Evolutionary conservation across 495 filamentous ascomycete genomes (phyloP).

Genomic region (Penicillium bialowiezense): DNA sequence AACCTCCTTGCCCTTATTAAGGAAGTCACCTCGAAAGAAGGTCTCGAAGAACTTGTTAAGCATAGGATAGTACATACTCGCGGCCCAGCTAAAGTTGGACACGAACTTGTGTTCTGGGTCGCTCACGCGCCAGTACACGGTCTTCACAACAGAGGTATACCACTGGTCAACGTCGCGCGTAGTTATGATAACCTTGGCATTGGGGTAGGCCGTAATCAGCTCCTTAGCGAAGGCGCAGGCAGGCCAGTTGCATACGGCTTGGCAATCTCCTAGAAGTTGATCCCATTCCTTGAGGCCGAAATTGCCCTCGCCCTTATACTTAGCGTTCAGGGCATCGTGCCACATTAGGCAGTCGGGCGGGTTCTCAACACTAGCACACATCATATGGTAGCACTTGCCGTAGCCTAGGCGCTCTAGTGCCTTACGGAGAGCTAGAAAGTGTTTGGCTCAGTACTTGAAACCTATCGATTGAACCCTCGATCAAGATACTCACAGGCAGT

Average conservation of each 20-base stretch:
- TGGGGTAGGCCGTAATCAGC: slow-evolving; percentile 66
- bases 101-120: slow-evolving; percentile 53
- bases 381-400: slow-evolving; percentile 64
- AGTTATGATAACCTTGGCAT: slow-evolving; percentile 65
- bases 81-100: slow-evolving; percentile 54
- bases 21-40: slow-evolving; percentile 53
- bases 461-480: no score
- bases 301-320: slow-evolving; percentile 58
- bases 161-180: slow-evolving; percentile 59
- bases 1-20: slow-evolving; percentile 49
- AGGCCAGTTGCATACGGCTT: slow-evolving; percentile 66
- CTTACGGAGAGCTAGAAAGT: slow-evolving; percentile 50
- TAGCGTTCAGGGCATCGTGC: slow-evolving; percentile 63
- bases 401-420: slow-evolving; percentile 62
- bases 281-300: slow-evolving; percentile 67
- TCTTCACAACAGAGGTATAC: slow-evolving; percentile 54
- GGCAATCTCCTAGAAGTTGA: slow-evolving; percentile 61
- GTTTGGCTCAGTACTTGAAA: no score
- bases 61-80: slow-evolving; percentile 59
- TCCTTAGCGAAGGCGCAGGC: slow-evolving; percentile 64
- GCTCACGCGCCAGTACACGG: slow-evolving; percentile 52
- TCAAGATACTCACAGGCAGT: slow-evolving; percentile 65
- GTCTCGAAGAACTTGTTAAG: slow-evolving; percentile 57
- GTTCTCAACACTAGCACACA: slow-evolving; percentile 60
- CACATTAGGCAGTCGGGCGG: slow-evolving; percentile 59